phyloP scores from a whole-genome alignment of 2,329 filamentous ascomycete genomes.

The Pseudocercospora musae region DNA sequence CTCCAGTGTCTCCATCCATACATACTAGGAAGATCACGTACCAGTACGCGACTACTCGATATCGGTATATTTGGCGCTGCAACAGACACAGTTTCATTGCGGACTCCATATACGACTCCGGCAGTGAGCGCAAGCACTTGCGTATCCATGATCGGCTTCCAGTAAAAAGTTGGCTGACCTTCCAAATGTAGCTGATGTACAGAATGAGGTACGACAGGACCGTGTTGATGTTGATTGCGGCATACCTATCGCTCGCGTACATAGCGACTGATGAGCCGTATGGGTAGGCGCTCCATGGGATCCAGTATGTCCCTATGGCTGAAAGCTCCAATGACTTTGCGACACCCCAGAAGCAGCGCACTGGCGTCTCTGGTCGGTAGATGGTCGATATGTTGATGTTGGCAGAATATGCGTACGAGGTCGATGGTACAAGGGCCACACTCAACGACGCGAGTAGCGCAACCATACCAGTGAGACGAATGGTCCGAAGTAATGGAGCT shows the following conservation, averaged over 20 bases:
- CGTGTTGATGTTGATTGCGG: background rate
- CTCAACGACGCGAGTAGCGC: conserved; percentile 8
- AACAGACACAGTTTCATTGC: background rate
- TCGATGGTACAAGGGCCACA: conserved; percentile 1
- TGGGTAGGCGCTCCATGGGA: background rate
- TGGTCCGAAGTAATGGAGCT: too few species aligned
- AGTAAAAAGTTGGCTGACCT: conserved; percentile 11
- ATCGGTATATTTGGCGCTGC: background rate
- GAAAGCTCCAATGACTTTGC: background rate
- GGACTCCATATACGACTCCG: background rate
- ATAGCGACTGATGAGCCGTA: background rate
- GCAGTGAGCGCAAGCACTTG: background rate
- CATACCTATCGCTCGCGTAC: background rate
- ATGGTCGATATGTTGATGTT: background rate
- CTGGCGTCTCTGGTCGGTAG: background rate
- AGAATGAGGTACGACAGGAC: background rate
- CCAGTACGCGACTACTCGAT: background rate
- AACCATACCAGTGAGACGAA: conserved; percentile 6
- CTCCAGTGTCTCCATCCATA: conserved; percentile 6
- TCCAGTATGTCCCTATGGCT: background rate
- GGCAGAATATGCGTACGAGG: background rate
- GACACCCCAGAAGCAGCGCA: background rate
- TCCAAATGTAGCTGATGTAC: conserved; percentile 11
- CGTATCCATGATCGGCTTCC: background rate
- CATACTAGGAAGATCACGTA: background rate